phyloP scores from a whole-genome alignment of 2,329 filamentous ascomycete genomes.

The Cytospora chrysosperma region DNA sequence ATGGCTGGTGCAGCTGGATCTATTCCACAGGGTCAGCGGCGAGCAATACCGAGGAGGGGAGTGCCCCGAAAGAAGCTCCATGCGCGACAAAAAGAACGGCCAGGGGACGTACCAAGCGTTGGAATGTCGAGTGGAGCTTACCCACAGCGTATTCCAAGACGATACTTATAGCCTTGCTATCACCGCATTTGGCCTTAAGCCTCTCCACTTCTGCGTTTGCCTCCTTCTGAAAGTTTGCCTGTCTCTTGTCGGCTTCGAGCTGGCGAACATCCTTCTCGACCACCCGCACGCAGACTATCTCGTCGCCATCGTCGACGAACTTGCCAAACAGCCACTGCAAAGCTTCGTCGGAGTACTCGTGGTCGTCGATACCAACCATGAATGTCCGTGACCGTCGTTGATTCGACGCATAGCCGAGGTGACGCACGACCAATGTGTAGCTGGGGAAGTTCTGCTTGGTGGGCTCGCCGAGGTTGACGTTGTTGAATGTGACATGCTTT shows the following conservation, averaged over 20 bases:
- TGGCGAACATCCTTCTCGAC: constrained; percentile 77
- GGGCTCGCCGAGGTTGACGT: constrained; percentile 55
- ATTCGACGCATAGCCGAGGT: constrained; percentile 75
- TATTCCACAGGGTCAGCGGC: constrained; percentile 36
- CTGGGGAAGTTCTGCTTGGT: constrained; percentile 63
- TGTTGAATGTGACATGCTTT: constrained; percentile 61
- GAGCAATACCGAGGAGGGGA: not conserved
- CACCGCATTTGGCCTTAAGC: constrained; percentile 75
- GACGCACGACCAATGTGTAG: constrained; percentile 80
- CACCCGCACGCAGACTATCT: constrained; percentile 86
- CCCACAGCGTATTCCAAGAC: constrained; percentile 85
- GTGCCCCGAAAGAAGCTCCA: not conserved
- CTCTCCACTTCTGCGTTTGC: constrained; percentile 71
- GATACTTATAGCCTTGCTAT: constrained; percentile 80
- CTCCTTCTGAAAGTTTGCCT: constrained; percentile 66
- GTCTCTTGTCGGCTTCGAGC: constrained; percentile 53
- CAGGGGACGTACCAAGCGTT: constrained; percentile 68
- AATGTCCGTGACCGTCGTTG: constrained; percentile 82
- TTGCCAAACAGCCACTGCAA: constrained; percentile 91
- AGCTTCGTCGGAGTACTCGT: constrained; percentile 88
- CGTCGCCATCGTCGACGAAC: constrained; percentile 88
- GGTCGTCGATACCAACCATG: constrained; percentile 86
- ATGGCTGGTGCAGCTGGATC: constrained; percentile 91
- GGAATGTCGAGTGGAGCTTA: constrained; percentile 86
- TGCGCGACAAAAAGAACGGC: not conserved